These are phyloP conservation scores for Tylopilus balloui DNA, from an alignment of 768 basidiomycete genomes.

Conservation along the genomic window DNA sequence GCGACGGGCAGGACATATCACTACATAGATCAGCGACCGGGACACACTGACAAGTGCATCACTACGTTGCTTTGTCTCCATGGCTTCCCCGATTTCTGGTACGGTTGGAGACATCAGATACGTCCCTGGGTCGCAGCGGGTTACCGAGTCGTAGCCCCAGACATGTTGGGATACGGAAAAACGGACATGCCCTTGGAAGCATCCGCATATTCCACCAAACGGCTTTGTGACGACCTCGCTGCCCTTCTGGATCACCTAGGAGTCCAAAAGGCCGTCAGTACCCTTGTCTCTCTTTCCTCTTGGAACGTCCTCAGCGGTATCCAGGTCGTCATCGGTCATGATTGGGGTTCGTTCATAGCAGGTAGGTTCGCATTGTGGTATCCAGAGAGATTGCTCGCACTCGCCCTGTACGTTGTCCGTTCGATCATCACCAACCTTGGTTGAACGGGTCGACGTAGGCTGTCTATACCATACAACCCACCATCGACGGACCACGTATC, in stretches of 20 bases:
- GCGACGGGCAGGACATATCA: conserved; percentile 64
- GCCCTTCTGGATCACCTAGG: conserved; percentile 58
- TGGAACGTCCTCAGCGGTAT: not conserved
- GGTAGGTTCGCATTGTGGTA: conserved; percentile 71
- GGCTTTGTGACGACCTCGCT: conserved; percentile 56
- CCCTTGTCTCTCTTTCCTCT: not conserved
- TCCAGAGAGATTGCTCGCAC: conserved; percentile 54
- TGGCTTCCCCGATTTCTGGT: conserved; percentile 74
- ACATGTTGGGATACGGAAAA: conserved; percentile 56
- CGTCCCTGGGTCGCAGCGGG: conserved; percentile 60
- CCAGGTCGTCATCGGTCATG: conserved; percentile 70
- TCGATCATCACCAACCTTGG: not conserved
- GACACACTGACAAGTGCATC: not conserved
- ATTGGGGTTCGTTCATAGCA: conserved; percentile 70
- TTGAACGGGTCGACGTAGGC: conserved; percentile 33
- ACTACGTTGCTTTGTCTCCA: conserved; percentile 68
- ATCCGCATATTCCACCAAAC: conserved; percentile 55
- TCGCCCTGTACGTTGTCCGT: conserved; percentile 50
- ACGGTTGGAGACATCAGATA: conserved; percentile 75
- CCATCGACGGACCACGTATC: conserved; percentile 48
- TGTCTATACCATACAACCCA: conserved; percentile 66
- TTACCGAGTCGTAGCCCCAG: conserved; percentile 54
- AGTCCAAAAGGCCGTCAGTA: conserved; percentile 51
- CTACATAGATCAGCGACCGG: conserved; percentile 65
- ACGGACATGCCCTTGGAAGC: conserved; percentile 58